Conservation (phyloP, 169 alveolate species). For the Plasmodium ovale region DNA sequence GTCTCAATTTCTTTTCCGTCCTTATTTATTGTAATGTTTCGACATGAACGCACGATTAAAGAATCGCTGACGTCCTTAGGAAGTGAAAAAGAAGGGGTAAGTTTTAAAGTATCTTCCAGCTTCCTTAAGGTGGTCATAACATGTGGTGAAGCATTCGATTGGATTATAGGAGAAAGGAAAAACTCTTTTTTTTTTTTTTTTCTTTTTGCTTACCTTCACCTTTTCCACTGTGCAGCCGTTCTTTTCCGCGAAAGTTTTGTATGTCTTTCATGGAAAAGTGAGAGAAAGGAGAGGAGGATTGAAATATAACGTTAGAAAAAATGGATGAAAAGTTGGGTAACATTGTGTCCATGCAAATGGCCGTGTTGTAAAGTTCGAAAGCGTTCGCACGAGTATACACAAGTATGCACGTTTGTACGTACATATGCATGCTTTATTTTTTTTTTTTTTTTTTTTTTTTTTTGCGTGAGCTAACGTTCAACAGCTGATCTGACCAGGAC, state of each 20-base stretch:
- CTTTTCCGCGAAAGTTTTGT: conserved; percentile 35
- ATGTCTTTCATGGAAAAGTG: conserved; percentile 10
- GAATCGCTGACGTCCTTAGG: conserved; percentile 34
- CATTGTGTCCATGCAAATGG: too few relatives aligned
- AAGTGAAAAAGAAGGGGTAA: background rate
- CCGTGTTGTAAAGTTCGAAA: too few relatives aligned
- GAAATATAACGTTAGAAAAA: background rate
- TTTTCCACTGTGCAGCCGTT: conserved; percentile 30
- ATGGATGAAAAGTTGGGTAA: too few relatives aligned
- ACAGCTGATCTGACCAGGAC: conserved; percentile 38
- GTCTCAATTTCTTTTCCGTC: conserved; percentile 22
- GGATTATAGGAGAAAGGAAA: background rate
- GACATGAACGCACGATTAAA: conserved; percentile 18
- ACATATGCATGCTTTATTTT: background rate
- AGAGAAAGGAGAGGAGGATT: background rate
- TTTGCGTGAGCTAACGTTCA: conserved; percentile 46
- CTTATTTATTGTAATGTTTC: conserved; percentile 31
- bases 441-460: too few relatives aligned
- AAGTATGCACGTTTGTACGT: background rate
- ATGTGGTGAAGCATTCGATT: background rate
- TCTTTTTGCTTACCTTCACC: conserved; percentile 24
- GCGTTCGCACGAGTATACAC: background rate
- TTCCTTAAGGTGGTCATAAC: background rate
- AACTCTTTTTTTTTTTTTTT: background rate
- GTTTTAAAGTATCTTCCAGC: too few relatives aligned